Base-by-base conservation (phyloP, 2,329 filamentous ascomycete genomes). In the Fusarium hostae region DNA sequence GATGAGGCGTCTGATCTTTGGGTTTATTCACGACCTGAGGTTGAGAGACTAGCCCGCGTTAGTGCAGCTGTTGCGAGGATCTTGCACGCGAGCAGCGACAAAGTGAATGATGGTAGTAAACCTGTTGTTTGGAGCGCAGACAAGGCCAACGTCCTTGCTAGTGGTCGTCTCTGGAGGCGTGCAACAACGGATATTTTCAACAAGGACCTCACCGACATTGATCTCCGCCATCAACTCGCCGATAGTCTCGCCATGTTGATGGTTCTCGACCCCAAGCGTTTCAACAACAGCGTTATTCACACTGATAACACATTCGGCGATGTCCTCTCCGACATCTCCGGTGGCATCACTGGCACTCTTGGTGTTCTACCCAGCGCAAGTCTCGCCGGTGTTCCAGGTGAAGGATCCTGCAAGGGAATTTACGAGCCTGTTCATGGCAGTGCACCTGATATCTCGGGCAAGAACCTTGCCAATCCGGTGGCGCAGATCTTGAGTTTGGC, bases 371-470 rank as follows among this genome's bases (percentile, higher is more conserved):
- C 84, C 1, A 84, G 83, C 55, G 84, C 84, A 6, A 84, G 82
- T 50, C 78, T 85, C 3, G 80, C 81, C 0, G 85, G 82, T 4
- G 79, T 85, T 5, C 82, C 82, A 0, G 78, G 80, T 4, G 67
- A 80, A 22, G 78, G 76, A n/a, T 75, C 72, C n/a, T 82, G 79
- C 74, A 93, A 92, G 73, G 91, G 91, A 68, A 92, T 94, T 74
- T 94, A 93, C 77, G 92, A 94, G 82, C 92, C 92, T 7, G 92
- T 94, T 59, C 92, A 94, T 78, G 92, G 91, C 83, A 88, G 78
- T 57, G 92, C 92, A 4, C 92, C 92, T 15, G 92, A 94, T 73
- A 94, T 94, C 71, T 88, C 90, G 11, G 92, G 92, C 62, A 87
- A 92, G 78, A 90, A 90, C 41, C 86, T 92, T 44, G 91, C 92